These are phyloP conservation scores for Dimocarpus longan DNA, from an alignment of 345 rosid genomes.

Conservation along the genomic window DNA sequence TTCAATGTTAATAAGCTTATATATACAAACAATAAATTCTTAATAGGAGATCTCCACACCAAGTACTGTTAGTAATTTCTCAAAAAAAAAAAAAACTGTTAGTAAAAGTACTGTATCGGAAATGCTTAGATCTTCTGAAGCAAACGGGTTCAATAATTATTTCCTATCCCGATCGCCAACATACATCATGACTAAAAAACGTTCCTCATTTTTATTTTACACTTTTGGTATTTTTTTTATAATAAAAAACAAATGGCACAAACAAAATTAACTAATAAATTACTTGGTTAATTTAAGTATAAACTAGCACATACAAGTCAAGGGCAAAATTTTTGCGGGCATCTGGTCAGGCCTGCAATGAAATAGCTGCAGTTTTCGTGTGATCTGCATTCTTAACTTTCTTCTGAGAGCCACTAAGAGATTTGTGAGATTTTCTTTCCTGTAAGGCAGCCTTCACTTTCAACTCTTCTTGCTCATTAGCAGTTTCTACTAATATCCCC, in stretches of 20 bases:
- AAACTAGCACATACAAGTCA: background rate
- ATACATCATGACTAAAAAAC: background rate
- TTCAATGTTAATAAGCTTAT: too few species aligned
- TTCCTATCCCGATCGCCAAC: background rate
- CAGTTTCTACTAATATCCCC: background rate
- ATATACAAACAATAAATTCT: too few species aligned
- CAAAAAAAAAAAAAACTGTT: too few species aligned
- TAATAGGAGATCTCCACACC: too few species aligned
- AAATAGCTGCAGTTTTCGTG: constrained; percentile 35
- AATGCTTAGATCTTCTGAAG: too few species aligned
- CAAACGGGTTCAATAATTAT: too few species aligned
- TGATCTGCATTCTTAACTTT: constrained; percentile 50
- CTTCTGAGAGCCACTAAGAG: constrained; percentile 53
- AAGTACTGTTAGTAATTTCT: too few species aligned
- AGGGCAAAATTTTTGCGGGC: background rate
- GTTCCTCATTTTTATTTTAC: background rate
- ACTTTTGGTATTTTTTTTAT: background rate
- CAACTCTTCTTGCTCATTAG: constrained; percentile 25
- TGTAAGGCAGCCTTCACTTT: constrained; percentile 38
- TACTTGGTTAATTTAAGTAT: background rate
- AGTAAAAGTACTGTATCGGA: too few species aligned
- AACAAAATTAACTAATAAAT: constrained; percentile 3
- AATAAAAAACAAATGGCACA: background rate
- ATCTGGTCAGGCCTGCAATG: constrained; percentile 34
- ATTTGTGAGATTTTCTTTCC: constrained; percentile 66